phyloP scores from a whole-genome alignment of 2,329 filamentous ascomycete species.

The Fusarium sp. region DNA sequence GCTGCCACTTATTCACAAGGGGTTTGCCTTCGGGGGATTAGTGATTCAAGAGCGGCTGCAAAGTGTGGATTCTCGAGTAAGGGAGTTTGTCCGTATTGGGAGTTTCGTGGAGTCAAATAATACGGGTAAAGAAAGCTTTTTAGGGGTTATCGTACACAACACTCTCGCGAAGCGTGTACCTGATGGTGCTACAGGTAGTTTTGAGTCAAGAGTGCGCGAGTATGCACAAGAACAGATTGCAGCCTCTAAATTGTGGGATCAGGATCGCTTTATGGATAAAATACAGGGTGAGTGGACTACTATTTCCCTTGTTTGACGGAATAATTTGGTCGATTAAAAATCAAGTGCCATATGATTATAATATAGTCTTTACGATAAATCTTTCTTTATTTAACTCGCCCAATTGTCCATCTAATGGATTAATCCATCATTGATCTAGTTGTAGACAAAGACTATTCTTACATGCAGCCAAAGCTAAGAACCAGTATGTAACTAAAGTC shows the following conservation, averaged over 20 bases:
- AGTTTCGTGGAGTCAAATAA: rapidly evolving
- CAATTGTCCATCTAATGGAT: too few relatives aligned
- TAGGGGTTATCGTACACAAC: not conserved
- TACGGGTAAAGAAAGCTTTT: too few relatives aligned
- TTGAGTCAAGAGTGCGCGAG: not conserved
- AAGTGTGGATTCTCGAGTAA: not conserved
- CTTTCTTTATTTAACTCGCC: too few relatives aligned
- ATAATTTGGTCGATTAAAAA: too few relatives aligned
- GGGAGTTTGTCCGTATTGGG: slow-evolving; percentile 3
- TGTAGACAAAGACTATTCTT: too few relatives aligned
- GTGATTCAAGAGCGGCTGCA: not conserved
- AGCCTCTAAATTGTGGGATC: too few relatives aligned
- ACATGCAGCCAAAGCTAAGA: too few relatives aligned
- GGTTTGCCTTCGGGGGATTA: not conserved
- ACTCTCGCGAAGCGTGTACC: not conserved
- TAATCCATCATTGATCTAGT: too few relatives aligned
- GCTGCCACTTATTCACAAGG: not conserved
- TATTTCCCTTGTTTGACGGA: not conserved
- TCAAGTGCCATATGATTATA: too few relatives aligned
- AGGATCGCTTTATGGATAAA: too few relatives aligned
- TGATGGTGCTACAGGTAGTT: not conserved
- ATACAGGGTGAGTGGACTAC: slow-evolving; percentile 1
- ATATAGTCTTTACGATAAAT: too few relatives aligned
- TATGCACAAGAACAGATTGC: not conserved
- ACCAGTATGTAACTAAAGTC: too few relatives aligned